Evolutionary conservation across 129 eudicot species (phyloP).

Genomic region (Helianthus annuus): HanXRQr2.0-SUNRISE NC_035435.2:163247284-163247783

Average conservation of each 20-base stretch:
- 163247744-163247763: background rate
- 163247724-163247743: constrained; percentile 6
- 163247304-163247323: too few relatives aligned
- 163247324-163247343: too few relatives aligned
- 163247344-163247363: too few relatives aligned
- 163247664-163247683: constrained; percentile 12
- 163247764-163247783: constrained; percentile 17
- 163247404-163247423: background rate
- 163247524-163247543: constrained; percentile 60
- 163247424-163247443: background rate
- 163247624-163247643: constrained; percentile 6
- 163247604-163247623: background rate
- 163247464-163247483: constrained; percentile 57
- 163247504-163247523: constrained; percentile 57
- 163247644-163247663: constrained; percentile 8
- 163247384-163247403: constrained; percentile 12
- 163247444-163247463: constrained; percentile 41
- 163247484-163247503: constrained; percentile 63
- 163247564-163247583: constrained; percentile 24
- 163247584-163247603: constrained; percentile 18
- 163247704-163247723: background rate
- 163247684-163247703: constrained; percentile 25
- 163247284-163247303: too few relatives aligned
- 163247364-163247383: background rate
- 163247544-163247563: constrained; percentile 47